Evolutionary conservation across 1,284 basidiomycete species (phyloP), one percentile per base, ranked within the genome.

Genomic region (Spongiforma sp.): DNA sequence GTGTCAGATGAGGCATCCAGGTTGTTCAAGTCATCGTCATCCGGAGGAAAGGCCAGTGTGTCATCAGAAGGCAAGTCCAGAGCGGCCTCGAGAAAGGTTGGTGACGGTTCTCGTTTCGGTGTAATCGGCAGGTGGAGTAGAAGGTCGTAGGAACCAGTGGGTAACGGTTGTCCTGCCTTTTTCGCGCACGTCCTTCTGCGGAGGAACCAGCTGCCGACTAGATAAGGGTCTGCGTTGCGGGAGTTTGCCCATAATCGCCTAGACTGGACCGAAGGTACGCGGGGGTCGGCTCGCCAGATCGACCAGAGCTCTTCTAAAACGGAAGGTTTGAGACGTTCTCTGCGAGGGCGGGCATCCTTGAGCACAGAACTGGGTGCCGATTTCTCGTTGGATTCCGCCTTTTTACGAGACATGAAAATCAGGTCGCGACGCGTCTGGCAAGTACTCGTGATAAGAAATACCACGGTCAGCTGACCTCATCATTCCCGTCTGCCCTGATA

Each of bases 231-330:
- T 50, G 67, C 70, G 24, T 65, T 48, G 59, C 67, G 77, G 8
- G 70, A 75, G 39, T 62, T 63, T 0, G 74, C 74, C 74, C 74
- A 75, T 34, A 57, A 64, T 48, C 63, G 68, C 59, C 74, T 65
- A 21, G 77, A 75, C 33, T 59, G 62, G 46, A 76, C 11, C 3
- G 76, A 74, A 33, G 74, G 77, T 8, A 78, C 64, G 53, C 76
- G 72, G 12, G 67, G 72, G 56, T 78, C 60, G 15, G 64, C 41
- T 48, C 53, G 67, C 74, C 76, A 75, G 52, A 75, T 78, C 5
- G 62, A 67, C 72, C 75, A 75, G 21, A 75, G 76, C 24, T 75
- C 74, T 43, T 64, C 48, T 24, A 75, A 60, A 34, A 69, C 54
- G 2, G 61, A 59, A 24, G 24, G 19, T n/a, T 41, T 6, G 46